These are phyloP conservation scores for Crucihimalaya himalaica DNA, from an alignment of 345 rosid genomes.

Conservation along the genomic window DNA sequence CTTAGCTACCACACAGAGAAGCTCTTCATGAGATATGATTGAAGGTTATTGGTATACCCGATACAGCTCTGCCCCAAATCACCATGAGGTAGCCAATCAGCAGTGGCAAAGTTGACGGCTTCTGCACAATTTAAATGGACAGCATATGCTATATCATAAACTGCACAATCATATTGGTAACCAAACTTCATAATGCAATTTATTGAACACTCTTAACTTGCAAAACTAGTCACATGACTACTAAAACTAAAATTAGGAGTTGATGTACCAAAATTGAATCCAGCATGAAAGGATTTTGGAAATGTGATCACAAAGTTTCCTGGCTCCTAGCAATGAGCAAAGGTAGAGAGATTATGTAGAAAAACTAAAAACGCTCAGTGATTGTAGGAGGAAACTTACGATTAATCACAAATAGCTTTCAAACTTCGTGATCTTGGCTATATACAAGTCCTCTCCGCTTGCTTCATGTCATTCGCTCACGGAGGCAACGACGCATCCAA, in stretches of 20 bases:
- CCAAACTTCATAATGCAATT: neutral
- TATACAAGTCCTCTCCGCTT: no score
- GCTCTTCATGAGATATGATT: no score
- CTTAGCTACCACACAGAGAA: no score
- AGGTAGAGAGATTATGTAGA: conserved; percentile 19
- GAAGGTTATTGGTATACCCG: conserved; percentile 77
- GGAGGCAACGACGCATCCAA: no score
- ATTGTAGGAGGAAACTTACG: conserved; percentile 2
- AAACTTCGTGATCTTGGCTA: no score
- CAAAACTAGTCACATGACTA: conserved; percentile 7
- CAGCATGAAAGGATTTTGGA: conserved; percentile 92
- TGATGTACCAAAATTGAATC: conserved; percentile 90
- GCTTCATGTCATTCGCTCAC: no score
- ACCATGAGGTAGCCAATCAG: conserved; percentile 98
- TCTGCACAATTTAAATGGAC: conserved; percentile 88
- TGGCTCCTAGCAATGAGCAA: conserved; percentile 70
- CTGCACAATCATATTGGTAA: conserved; percentile 9
- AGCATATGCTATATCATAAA: conserved; percentile 11
- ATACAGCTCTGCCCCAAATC: conserved; percentile 81
- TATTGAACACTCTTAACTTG: neutral
- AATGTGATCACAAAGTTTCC: conserved; percentile 96
- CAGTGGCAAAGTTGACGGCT: conserved; percentile 98
- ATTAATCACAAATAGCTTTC: conserved; percentile 8
- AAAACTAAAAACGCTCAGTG: conserved; percentile 5
- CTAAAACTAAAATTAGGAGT: no score